A percentile compares a stretch with the other conserved stretches of the same genome.
These are phyloP conservation scores for Priceomyces fermenticarens DNA, from an alignment of 805 yeast species.

Conservation along the genomic window DNA sequence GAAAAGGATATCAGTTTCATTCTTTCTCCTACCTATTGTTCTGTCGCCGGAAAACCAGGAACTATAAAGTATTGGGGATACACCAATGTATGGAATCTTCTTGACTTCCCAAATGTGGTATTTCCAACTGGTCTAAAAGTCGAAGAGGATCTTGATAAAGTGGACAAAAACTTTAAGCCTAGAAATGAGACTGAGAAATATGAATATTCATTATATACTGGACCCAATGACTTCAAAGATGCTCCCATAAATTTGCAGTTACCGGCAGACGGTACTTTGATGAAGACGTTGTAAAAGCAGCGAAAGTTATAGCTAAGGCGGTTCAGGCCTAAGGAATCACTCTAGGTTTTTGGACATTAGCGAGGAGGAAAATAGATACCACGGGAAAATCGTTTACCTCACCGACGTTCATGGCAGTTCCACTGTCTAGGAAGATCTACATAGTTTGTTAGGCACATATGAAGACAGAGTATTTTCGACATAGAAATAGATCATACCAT, in stretches of 20 bases:
- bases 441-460: no score
- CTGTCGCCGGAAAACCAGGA: slow-evolving; percentile 14
- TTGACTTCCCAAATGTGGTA: slow-evolving; percentile 17
- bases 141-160: slow-evolving; percentile 12
- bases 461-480: no score
- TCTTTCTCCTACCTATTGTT: slow-evolving; percentile 9
- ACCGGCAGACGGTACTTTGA: slow-evolving; percentile 53
- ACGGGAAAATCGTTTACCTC: no score
- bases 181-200: slow-evolving; percentile 48
- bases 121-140: slow-evolving; percentile 16
- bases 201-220: slow-evolving; percentile 46
- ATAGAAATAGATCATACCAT: no score
- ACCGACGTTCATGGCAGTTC: no score
- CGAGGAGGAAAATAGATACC: no score
- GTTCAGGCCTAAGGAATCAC: no score
- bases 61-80: slow-evolving; percentile 20
- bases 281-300: slow-evolving; percentile 53
- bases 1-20: slow-evolving; percentile 5
- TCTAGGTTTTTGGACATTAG: no score
- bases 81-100: slow-evolving; percentile 16
- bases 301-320: slow-evolving; percentile 20
- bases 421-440: no score
- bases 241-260: slow-evolving; percentile 58
- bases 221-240: slow-evolving; percentile 41
- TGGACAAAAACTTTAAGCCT: slow-evolving; percentile 24